Evolutionary conservation across 805 yeast species (phyloP), one percentile per base, ranked within the genome.

Genomic region (Kluyveromyces nonfermentans): DNA sequence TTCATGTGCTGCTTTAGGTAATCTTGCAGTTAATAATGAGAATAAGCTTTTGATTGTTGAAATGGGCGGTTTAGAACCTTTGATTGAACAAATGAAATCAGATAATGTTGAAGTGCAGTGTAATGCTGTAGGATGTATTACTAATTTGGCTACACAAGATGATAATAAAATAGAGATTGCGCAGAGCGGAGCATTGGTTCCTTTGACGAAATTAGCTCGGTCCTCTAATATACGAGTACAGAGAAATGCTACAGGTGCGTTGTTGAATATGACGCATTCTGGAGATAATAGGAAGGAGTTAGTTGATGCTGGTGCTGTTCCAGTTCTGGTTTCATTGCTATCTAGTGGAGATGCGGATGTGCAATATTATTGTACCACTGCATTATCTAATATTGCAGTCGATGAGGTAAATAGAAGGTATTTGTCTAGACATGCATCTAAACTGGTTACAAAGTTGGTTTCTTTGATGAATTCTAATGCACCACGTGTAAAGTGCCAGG

Each of bases 1-100:
- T 7, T 97, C 98, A 0, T 90, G 97, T 65, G 98, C 97, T 5
- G 97, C 98, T 2, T 70, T 93, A 53, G 98, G 98, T n/a, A 93
- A 93, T 57, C 71, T 93, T 57, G 99, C 99, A 2, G 98, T 93
- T 28, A 88, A 93, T 67, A 89, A 88, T 58, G 96, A 85, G 49
- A 93, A 93, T 69, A 93, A 93, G 64, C 75, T 85, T 15, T 72
- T 93, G 42, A 90, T 93, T 48, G 97, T 94, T 15, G 96, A 90
- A 58, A 87, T 93, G 96, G 97, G 97, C 22, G 98, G 97, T 2
- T 75, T 93, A 46, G 96, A 89, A 50, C 97, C 97, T 5, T 75
- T 93, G 37, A 93, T 93, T 55, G 82, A 94, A 64, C 98, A 93
- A 68, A 93, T 93, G 99, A 83, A 87, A 83, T 83, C 95, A 35